Evolutionary conservation across 257 asterid species (phyloP), one percentile per base, ranked within the genome.

Genomic region (Eustoma russellianum): DNA sequence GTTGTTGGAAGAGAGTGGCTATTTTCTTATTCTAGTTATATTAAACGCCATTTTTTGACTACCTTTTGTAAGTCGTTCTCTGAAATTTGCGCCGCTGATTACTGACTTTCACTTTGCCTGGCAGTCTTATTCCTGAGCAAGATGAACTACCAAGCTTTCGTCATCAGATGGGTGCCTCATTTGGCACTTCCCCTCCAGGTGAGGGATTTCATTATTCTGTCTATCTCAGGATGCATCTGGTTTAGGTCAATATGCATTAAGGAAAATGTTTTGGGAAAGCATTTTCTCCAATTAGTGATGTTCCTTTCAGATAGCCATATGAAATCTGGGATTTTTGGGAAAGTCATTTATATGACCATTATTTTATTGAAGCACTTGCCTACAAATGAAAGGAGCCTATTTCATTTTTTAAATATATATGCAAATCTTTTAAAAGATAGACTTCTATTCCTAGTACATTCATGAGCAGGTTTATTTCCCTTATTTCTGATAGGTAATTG

Each of bases 161-260:
- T 54, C 73, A 66, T 50, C 86, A 73, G 46, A 62, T 75, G 33
- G 83, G 77, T 50, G 74, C 89, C 8, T 72, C 82, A 13, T 47
- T 76, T 15, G 79, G 68, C 53, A 74, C 62, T 65, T 85, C 91
- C 55, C 87, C 88, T 55, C 73, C 84, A 13, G 81, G 94, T 74
- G 24, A 43, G 56, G 35, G 3, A 24, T 24, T 24, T 24, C 30
- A 19, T 53, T 52, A 46, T 49, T 33, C 28, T 5, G 12, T 38
- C 43, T 11, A 38, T 4, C 43, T 38, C 12, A 38, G 43, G 11
- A 38, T 38, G 43, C 43, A 38, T 38, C 7, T 38, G 7, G 12
- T 38, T 8, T 38, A 38, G 43, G 2, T 46, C 30, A 24, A 24
- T 24, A 24, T 24, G 30, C 30, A 24, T 24, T 24, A 24, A 4